phyloP scores from a whole-genome alignment of 345 rosid species.

The Heritiera fomes region DNA sequence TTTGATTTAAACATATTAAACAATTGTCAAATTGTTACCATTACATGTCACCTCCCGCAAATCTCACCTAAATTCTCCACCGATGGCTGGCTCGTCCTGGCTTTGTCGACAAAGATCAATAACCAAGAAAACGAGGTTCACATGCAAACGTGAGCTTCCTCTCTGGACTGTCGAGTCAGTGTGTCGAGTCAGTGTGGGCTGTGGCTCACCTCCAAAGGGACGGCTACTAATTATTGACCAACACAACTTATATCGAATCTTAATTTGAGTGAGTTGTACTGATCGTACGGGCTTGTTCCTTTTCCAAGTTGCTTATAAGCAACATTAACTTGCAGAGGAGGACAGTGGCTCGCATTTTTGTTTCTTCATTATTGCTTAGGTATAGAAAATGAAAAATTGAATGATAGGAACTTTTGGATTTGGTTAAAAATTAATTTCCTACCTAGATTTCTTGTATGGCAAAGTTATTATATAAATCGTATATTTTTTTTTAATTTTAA shows the following conservation, averaged over 20 bases:
- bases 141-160: constrained; percentile 15
- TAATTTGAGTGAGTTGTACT: neutral
- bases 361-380: neutral
- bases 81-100: no score
- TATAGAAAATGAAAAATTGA: neutral
- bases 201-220: neutral
- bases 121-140: constrained; percentile 20
- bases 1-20: neutral
- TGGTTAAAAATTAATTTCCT: neutral
- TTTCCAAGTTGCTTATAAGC: neutral
- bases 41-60: neutral
- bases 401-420: neutral
- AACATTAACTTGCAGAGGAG: neutral
- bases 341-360: neutral
- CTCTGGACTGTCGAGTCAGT: neutral
- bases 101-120: constrained; percentile 1
- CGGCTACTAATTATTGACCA: neutral
- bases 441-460: neutral
- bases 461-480: neutral
- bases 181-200: neutral
- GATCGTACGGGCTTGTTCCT: neutral
- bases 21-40: neutral
- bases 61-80: neutral
- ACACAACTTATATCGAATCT: neutral
- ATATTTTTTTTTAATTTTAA: no score